Evolutionary conservation across 441 rosid species (phyloP), one percentile per base, ranked within the genome.

Genomic region (Hura crepitans): DNA sequence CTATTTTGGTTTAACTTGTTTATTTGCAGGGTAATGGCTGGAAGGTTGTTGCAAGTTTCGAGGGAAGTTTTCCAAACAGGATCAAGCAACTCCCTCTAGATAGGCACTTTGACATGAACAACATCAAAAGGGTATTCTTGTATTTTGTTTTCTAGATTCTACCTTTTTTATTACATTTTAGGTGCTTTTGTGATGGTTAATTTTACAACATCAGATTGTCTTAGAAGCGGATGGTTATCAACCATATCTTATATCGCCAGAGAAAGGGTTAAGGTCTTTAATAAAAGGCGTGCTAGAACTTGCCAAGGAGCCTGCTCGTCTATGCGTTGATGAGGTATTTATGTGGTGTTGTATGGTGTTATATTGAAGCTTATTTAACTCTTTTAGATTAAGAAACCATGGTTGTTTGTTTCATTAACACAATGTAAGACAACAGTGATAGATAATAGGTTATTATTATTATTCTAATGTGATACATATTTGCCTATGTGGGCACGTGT

Each of bases 151-250:
- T 45, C 47, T 61, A 5, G 49, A 35, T 33, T 64, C 45, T 47
- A 70, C 77, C 28, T 72, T 67, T 17, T 27, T 67, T 23, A 37
- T 63, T 53, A 12, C 10, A 65, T 75, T 28, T 25, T 53, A 28
- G 56, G 30, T 74, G 61, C 30, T 31, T 77, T 71, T 33, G 58
- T 62, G 65, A 37, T 67, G 66, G 33, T 62, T 59, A 54, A 75
- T 78, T 77, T 23, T 61, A n/a, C 70, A 68, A 61, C 30, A 72
- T 76, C 85, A 91, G 98, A 84, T 91, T 79, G 97, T 93, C 63
- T 78, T 93, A 69, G 97, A 93, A 78, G 96, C 97, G 46, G 97
- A 93, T 85, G 98, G 98, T 72, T 93, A 93, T 84, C 98, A 93
- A 79, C 98, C 98, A 15, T 93, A 93, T 82, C 95, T 93, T 43